Conservation (phyloP, 2,329 filamentous ascomycete species). For the Diaporthe vexans region DNA sequence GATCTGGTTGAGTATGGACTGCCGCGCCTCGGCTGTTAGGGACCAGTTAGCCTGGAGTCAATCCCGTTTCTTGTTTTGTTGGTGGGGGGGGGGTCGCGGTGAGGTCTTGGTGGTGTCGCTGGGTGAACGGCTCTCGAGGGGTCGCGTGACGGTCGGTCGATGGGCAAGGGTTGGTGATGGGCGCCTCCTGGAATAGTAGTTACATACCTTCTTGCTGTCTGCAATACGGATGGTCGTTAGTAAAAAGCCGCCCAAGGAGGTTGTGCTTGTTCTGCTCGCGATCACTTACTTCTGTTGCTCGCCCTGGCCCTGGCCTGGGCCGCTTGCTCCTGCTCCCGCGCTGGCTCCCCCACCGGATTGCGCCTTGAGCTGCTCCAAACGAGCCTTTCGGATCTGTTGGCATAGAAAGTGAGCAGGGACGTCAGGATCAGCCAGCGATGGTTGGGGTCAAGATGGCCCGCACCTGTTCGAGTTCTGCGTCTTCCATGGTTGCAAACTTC, state of each 20-base stretch:
- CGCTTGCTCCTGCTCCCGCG: conserved; percentile 60
- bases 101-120: too few species aligned
- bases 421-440: neutral
- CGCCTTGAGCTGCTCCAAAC: conserved; percentile 92
- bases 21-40: conserved; percentile 74
- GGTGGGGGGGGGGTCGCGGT: neutral
- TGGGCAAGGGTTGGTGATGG: neutral
- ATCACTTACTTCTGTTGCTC: conserved; percentile 74
- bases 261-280: neutral
- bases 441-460: neutral
- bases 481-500: conserved; percentile 41
- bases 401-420: neutral
- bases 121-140: neutral
- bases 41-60: neutral
- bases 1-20: conserved; percentile 88
- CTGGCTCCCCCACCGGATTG: conserved; percentile 68
- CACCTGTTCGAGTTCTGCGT: conserved; percentile 45
- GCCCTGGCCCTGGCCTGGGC: conserved; percentile 66
- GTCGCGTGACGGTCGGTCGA: conserved; percentile 3
- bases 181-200: neutral
- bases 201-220: conserved; percentile 62
- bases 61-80: too few species aligned
- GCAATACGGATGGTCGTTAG: conserved; percentile 20
- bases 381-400: conserved; percentile 86
- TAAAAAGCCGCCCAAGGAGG: neutral